Base-by-base conservation (phyloP, 345 rosid genomes). In the Turnera subulata region DNA sequence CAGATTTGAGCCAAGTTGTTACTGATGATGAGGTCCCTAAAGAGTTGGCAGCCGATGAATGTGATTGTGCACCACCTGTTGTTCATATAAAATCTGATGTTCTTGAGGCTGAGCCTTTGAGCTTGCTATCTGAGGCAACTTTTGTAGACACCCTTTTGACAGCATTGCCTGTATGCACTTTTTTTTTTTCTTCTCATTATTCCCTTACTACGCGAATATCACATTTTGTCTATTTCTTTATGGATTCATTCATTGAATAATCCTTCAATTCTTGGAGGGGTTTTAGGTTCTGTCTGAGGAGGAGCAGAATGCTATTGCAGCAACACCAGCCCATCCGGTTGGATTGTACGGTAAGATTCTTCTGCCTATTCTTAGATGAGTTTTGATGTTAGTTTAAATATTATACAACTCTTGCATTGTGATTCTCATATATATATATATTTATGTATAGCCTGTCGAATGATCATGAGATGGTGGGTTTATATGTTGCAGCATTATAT, bases 301-400 rank as follows among this genome's bases (percentile, higher is more conserved):
- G 64, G 91, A 92, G 83, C 98, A 92, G 67, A 80, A 73, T 65
- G 84, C 73, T 32, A 91, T 89, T 48, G 98, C 98, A 46, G 91
- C 95, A 43, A 89, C 91, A 15, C 95, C 98, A 11, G 96, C 98
- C 46, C 98, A 89, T 72, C 86, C 93, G 1, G 85, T 76, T 58
- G 96, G 89, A 59, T 67, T 92, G 66, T 83, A 82, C 72, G 91
- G 98, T 92, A 76, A 56, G 80, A 37, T 21, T 54, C 44, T 38
- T 14, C n/a, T 0, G 12, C 20, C 22, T 6, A 22, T 35, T 38
- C 33, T 19, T 53, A 54, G 9, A 6, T 29, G 35, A 29, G 8
- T 29, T 29, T 8, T 29, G 12, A 6, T 38, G 11, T 54, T 54
- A 55, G 39, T 39, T 46, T 38, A 55, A 47, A 47, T 1, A 7